These are phyloP conservation scores for Syzygium jambos DNA, from an alignment of 345 rosid genomes.

Conservation along the genomic window DNA sequence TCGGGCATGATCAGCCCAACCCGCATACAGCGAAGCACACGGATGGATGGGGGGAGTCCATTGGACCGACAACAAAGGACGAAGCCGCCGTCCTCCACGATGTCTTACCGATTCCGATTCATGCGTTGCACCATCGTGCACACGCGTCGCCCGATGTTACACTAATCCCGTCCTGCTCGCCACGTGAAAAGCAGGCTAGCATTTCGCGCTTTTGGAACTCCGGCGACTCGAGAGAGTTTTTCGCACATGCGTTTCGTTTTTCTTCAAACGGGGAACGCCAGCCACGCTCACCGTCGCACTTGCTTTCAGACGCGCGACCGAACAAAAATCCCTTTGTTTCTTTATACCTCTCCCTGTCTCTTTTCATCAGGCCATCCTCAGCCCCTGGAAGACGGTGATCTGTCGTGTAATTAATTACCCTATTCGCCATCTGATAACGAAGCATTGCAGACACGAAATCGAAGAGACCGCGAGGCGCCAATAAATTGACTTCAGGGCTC, in stretches of 20 bases:
- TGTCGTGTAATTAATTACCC: background rate
- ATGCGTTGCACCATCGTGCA: background rate
- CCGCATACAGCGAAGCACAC: background rate
- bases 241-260: too few species aligned
- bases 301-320: background rate
- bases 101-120: background rate
- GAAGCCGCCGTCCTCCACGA: background rate
- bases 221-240: too few species aligned
- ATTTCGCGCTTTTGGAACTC: too few species aligned
- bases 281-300: background rate
- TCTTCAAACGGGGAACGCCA: too few species aligned
- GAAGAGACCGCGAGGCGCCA: too few species aligned
- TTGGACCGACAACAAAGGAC: too few species aligned
- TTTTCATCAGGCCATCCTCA: background rate
- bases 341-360: background rate
- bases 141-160: background rate
- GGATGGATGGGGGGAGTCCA: background rate
- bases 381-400: background rate
- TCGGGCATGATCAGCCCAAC: background rate
- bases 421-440: background rate
- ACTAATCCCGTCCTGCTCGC: background rate
- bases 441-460: background rate
- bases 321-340: background rate
- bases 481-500: background rate
- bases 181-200: background rate